phyloP scores from a whole-genome alignment of 192 early-diverging fungal species.

The Coemansia pectinata region DNA sequence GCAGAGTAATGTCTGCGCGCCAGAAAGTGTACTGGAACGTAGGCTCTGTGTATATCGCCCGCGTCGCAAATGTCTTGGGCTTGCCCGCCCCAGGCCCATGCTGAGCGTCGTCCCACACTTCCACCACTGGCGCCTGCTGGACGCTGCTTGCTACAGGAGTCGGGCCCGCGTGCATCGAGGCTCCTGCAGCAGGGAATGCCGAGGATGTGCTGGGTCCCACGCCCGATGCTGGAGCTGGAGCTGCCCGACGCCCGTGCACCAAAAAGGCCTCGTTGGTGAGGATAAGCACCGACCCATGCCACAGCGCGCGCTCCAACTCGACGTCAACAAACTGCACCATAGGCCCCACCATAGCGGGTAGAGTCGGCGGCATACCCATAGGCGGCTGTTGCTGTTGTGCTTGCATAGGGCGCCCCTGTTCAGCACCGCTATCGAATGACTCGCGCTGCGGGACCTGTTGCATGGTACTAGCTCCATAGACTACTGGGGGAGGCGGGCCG shows the following conservation, averaged over 20 bases:
- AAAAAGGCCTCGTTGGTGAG: conserved; percentile 51
- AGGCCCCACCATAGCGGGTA: conserved; percentile 50
- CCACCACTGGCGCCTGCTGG: conserved; percentile 16
- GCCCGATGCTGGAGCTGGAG: not conserved
- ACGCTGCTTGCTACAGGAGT: conserved; percentile 9
- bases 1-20: conserved; percentile 36
- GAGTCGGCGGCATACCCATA: not conserved
- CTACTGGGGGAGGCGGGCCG: conserved; percentile 24
- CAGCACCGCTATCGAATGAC: conserved; percentile 1
- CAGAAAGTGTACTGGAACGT: conserved; percentile 55
- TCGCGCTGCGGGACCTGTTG: not conserved
- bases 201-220: conserved; percentile 6
- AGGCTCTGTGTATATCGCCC: conserved; percentile 50
- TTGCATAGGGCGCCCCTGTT: not conserved
- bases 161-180: conserved; percentile 34
- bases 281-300: conserved; percentile 50
- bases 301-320: conserved; percentile 46
- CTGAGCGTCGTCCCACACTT: conserved; percentile 53
- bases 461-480: conserved; percentile 2
- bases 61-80: conserved; percentile 42
- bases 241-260: conserved; percentile 25
- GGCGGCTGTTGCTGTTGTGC: conserved; percentile 11
- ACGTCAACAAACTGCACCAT: conserved; percentile 54
- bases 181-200: conserved; percentile 3
- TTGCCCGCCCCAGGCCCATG: conserved; percentile 53